These are phyloP conservation scores for Claviceps spartinae DNA, from an alignment of 2,329 filamentous ascomycete genomes.

Conservation along the genomic window DNA sequence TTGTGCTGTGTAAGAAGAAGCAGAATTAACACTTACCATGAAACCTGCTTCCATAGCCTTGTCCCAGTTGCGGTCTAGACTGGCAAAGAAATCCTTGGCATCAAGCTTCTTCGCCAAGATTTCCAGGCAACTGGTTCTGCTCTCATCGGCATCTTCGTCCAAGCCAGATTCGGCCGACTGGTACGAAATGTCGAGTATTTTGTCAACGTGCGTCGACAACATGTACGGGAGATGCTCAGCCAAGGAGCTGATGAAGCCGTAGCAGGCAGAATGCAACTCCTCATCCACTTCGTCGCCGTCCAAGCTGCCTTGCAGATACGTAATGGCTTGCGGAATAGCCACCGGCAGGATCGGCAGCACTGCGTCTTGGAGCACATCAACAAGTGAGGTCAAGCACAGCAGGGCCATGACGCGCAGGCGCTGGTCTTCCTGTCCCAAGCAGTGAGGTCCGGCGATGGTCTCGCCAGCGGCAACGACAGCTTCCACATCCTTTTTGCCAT, in stretches of 20 bases:
- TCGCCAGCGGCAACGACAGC: conserved; percentile 62
- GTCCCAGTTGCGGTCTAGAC: conserved; percentile 59
- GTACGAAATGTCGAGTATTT: conserved; percentile 58
- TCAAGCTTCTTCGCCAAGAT: conserved; percentile 68
- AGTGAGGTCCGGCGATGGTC: conserved; percentile 62
- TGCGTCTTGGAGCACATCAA: conserved; percentile 76
- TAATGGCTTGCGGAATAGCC: conserved; percentile 58
- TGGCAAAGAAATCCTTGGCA: conserved; percentile 60
- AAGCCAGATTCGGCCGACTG: conserved; percentile 52
- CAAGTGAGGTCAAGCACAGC: conserved; percentile 74
- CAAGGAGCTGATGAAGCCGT: conserved; percentile 64
- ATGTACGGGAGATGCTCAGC: conserved; percentile 82
- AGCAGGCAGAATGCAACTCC: conserved; percentile 69
- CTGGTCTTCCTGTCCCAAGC: conserved; percentile 60
- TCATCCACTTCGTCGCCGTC: conserved; percentile 38
- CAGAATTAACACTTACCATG: conserved; percentile 32
- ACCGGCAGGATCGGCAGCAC: conserved; percentile 72
- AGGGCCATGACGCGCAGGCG: conserved; percentile 72
- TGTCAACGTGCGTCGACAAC: conserved; percentile 64
- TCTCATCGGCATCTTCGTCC: conserved; percentile 47
- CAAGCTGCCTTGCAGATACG: conserved; percentile 53
- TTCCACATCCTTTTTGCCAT: conserved; percentile 79
- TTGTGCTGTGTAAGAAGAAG: background rate
- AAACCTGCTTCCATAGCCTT: conserved; percentile 49
- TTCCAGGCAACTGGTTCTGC: conserved; percentile 54